Evolutionary conservation across 2,329 filamentous ascomycete species (phyloP).

Genomic region (Cladophialophora immunda): DNA sequence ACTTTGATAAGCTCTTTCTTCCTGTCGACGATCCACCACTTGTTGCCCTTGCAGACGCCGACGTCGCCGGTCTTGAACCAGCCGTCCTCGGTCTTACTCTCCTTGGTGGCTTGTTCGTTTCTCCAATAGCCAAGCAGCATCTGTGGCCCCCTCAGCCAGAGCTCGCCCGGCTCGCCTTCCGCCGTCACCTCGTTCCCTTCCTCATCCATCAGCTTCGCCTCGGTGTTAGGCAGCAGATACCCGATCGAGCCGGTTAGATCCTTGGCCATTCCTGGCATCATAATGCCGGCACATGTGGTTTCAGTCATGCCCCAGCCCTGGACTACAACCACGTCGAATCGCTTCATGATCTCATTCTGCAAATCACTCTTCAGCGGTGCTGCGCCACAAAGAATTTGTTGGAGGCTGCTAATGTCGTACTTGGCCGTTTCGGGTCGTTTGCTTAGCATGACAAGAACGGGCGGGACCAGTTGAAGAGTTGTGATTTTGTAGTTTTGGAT

Average conservation of each 20-base stretch:
- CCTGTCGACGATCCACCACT: constrained; percentile 84
- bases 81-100: constrained; percentile 68
- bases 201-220: constrained; percentile 67
- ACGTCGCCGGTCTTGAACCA: constrained; percentile 90
- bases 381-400: constrained; percentile 61
- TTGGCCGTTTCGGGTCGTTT: constrained; percentile 64
- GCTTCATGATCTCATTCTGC: constrained; percentile 61
- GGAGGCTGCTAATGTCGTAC: constrained; percentile 64
- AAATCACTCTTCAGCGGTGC: constrained; percentile 66
- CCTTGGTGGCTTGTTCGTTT: constrained; percentile 46
- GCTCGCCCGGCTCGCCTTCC: constrained; percentile 67
- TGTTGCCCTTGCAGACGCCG: constrained; percentile 75
- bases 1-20: constrained; percentile 67
- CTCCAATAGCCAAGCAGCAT: constrained; percentile 51
- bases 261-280: constrained; percentile 51
- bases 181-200: constrained; percentile 75
- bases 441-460: constrained; percentile 67
- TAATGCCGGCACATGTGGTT: constrained; percentile 53
- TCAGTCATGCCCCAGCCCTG: constrained; percentile 67
- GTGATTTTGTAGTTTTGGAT: constrained; percentile 61
- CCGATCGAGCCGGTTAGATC: constrained; percentile 62
- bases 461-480: constrained; percentile 67
- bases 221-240: constrained; percentile 51
- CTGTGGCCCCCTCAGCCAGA: constrained; percentile 53
- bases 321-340: constrained; percentile 58